Base-by-base conservation (phyloP, 164 flowering plant genomes). In the Vitis rotundifolia region DNA sequence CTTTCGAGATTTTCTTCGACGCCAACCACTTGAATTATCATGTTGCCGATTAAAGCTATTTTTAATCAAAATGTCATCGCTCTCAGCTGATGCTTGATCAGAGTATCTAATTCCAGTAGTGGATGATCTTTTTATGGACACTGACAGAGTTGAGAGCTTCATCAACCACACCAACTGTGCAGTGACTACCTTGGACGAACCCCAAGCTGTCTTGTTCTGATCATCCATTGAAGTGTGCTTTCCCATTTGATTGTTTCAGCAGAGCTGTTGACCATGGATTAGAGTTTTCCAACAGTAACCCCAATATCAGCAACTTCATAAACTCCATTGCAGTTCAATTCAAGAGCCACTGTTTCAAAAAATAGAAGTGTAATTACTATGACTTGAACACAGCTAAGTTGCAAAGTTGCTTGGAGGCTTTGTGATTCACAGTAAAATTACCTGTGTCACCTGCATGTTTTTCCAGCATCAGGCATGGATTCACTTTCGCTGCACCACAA, bases 1-100 rank as follows among this genome's bases (percentile, higher is more conserved):
- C 75, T 90, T 90, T 61, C 67, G 80, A 55, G 77, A 55, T 76
- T 76, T 85, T 52, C 71, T 77, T 59, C 71, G 73, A 14, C 72
- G 82, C 53, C 64, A 73, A 71, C 69, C 75, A 68, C 72, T 50
- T 61, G 73, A 60, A 64, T 66, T 64, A 54, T 68, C 78, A 49
- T 19, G 15, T 61, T 71, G 55, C 60, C 61, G 50, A 61, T 68
- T 26, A 61, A 64, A 57, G 61, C 53, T 29, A 70, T 68, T 67
- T 59, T 56, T 74, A 55, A 26, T 19, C 64, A 73, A 61, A 9
- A 64, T 71, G 53, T 70, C 83, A 54, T 72, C 64, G 68, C 69
- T 75, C 65, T 74, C 81, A 66, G 83, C 64, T 64, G 76, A 60
- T 49, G 16, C 60, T 70, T 59, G 2, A 66, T 78, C 76, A 56